Evolutionary conservation across 176 grass and related monocot genomes (phyloP).

Genomic region (Eremochloa ophiuroides): DNA sequence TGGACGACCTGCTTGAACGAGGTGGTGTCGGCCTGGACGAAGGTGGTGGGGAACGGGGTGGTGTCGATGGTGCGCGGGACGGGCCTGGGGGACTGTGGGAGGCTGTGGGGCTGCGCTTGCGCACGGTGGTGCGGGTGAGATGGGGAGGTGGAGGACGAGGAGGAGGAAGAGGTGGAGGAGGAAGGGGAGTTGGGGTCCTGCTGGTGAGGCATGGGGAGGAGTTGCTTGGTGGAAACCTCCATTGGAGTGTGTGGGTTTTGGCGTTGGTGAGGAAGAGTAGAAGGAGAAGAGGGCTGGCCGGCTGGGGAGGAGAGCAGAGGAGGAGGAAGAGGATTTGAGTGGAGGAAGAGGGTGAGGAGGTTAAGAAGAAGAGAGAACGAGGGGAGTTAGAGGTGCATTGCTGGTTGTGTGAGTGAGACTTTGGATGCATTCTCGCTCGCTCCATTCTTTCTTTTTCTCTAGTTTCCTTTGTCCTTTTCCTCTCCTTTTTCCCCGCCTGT

Average conservation of each 20-base stretch:
- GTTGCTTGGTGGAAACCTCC: constrained; percentile 38
- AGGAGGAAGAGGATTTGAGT: constrained; percentile 19
- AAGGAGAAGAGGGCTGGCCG: not conserved
- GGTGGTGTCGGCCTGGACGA: constrained; percentile 82
- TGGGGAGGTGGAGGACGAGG: constrained; percentile 23
- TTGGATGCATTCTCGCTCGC: constrained; percentile 23
- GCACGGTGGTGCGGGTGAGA: constrained; percentile 20
- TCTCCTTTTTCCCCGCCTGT: not conserved
- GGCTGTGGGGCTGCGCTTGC: constrained; percentile 10
- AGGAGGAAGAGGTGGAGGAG: constrained; percentile 19
- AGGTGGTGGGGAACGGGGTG: constrained; percentile 93
- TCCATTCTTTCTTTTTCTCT: constrained; percentile 23
- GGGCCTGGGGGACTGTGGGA: constrained; percentile 29
- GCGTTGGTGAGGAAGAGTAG: constrained; percentile 1
- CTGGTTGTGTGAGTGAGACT: constrained; percentile 40
- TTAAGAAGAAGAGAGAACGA: constrained; percentile 24
- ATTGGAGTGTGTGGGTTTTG: constrained; percentile 20
- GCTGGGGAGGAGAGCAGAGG: not conserved
- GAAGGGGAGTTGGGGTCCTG: constrained; percentile 36
- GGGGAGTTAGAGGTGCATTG: constrained; percentile 28
- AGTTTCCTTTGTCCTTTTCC: not conserved
- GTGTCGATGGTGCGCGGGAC: constrained; percentile 75
- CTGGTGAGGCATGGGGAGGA: constrained; percentile 34
- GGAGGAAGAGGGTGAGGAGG: constrained; percentile 35
- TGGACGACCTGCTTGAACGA: constrained; percentile 99